Conservation (phyloP, 345 rosid species). For the Ceriops zippeliana region DNA sequence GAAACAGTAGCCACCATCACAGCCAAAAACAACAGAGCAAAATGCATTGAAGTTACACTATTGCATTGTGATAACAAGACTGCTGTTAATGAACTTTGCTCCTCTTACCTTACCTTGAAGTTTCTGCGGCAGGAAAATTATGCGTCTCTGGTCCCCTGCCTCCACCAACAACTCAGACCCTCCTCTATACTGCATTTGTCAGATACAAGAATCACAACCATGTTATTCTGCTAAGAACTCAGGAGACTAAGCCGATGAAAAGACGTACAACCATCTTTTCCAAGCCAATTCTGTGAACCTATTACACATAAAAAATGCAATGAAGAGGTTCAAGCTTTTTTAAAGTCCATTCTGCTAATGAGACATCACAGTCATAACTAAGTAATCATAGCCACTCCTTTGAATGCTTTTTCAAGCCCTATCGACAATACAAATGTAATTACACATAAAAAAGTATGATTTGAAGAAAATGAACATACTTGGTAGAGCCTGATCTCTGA, state of each 20-base stretch:
- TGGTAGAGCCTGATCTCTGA: constrained; percentile 90
- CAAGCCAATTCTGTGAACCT: neutral
- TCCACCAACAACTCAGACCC: constrained; percentile 84
- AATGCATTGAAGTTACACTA: constrained; percentile 16
- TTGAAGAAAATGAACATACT: constrained; percentile 34
- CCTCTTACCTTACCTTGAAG: constrained; percentile 85
- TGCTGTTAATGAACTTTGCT: constrained; percentile 71
- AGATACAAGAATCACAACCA: constrained; percentile 7
- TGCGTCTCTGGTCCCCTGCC: constrained; percentile 87
- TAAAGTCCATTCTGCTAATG: too few relatives aligned
- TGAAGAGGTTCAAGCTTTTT: too few relatives aligned
- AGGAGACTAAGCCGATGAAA: neutral
- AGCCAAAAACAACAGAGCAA: neutral
- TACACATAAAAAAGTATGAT: neutral
- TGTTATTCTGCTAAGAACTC: constrained; percentile 3
- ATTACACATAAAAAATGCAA: neutral
- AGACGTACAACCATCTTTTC: neutral
- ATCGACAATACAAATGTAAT: neutral
- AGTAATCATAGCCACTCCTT: too few relatives aligned
- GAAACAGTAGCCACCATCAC: neutral
- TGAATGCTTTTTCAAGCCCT: neutral
- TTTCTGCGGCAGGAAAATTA: constrained; percentile 55
- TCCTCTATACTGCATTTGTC: constrained; percentile 73
- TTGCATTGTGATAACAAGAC: constrained; percentile 66
- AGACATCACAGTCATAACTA: too few relatives aligned